A percentile compares a stretch with the other conserved stretches of the same genome.
Conservation (phyloP, 2,329 filamentous ascomycete genomes). For the Fusarium chuoi region DNA sequence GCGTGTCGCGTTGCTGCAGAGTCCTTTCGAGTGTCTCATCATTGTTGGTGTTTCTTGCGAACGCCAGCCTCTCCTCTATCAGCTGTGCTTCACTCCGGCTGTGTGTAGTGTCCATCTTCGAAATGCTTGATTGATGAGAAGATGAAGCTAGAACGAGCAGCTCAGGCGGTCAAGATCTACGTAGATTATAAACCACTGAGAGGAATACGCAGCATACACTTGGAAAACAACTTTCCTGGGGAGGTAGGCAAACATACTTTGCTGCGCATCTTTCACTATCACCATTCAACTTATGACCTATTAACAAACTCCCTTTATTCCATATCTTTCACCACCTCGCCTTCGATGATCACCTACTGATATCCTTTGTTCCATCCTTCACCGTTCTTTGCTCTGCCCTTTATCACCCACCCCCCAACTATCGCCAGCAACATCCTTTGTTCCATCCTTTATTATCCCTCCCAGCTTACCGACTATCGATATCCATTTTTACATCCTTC, state of each 20-base stretch:
- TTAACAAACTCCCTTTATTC: not conserved
- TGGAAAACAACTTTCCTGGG: not conserved
- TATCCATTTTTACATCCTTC: not conserved
- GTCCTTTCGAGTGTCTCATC: not conserved
- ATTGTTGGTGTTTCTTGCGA: not conserved
- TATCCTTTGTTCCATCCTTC: no score
- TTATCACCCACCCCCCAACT: no score
- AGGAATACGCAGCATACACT: not conserved
- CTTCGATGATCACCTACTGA: no score
- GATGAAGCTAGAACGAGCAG: not conserved
- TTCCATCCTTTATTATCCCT: no score
- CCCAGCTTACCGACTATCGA: no score
- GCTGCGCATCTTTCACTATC: not conserved
- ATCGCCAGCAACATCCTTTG: no score
- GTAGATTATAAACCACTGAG: not conserved
- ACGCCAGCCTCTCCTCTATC: not conserved
- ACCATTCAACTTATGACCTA: not conserved
- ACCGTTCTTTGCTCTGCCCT: no score
- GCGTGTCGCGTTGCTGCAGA: not conserved
- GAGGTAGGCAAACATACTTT: not conserved
- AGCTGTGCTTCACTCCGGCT: not conserved
- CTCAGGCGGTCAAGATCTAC: not conserved
- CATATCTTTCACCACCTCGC: no score
- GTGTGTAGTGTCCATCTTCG: not conserved
- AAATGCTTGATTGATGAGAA: not conserved